phyloP scores from a whole-genome alignment of 2,329 filamentous ascomycete species.

The Trichoderma koningiopsis region DNA sequence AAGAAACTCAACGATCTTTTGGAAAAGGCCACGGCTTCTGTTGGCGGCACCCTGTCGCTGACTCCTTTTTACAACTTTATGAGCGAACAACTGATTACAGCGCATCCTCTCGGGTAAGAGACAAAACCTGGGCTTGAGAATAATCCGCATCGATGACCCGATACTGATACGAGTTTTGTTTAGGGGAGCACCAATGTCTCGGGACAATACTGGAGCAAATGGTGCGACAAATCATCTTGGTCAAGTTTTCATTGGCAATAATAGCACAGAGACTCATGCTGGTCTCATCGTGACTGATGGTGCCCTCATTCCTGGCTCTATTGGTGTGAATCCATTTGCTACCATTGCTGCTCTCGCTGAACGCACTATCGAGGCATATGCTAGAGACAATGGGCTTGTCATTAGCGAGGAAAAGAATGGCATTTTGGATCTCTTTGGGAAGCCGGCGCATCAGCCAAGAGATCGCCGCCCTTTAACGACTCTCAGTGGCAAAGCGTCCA shows the following conservation, averaged over 20 bases:
- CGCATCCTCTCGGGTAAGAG: constrained; percentile 61
- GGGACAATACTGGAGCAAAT: constrained; percentile 56
- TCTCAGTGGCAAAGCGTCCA: neutral
- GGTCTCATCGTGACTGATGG: constrained; percentile 66
- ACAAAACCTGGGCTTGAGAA: neutral
- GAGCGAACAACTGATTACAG: constrained; percentile 61
- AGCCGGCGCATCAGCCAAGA: constrained; percentile 46
- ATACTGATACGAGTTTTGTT: neutral
- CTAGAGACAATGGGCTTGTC: constrained; percentile 42
- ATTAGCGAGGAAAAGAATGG: constrained; percentile 52
- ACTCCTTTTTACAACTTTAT: constrained; percentile 61
- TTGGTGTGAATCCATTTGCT: constrained; percentile 68
- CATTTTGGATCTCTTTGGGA: constrained; percentile 56
- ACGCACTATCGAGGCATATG: constrained; percentile 58
- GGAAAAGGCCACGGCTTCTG: constrained; percentile 55
- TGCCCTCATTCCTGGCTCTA: constrained; percentile 61
- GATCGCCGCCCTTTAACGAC: neutral
- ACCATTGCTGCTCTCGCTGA: constrained; percentile 71
- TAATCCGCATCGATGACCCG: neutral
- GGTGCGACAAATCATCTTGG: constrained; percentile 66
- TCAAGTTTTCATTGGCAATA: constrained; percentile 58
- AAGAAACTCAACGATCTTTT: constrained; percentile 55
- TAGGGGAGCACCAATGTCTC: constrained; percentile 64
- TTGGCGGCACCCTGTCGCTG: constrained; percentile 62
- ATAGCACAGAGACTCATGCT: constrained; percentile 50